Conservation (phyloP, 2,329 filamentous ascomycete genomes). For the Rhynchosporium agropyri region DNA sequence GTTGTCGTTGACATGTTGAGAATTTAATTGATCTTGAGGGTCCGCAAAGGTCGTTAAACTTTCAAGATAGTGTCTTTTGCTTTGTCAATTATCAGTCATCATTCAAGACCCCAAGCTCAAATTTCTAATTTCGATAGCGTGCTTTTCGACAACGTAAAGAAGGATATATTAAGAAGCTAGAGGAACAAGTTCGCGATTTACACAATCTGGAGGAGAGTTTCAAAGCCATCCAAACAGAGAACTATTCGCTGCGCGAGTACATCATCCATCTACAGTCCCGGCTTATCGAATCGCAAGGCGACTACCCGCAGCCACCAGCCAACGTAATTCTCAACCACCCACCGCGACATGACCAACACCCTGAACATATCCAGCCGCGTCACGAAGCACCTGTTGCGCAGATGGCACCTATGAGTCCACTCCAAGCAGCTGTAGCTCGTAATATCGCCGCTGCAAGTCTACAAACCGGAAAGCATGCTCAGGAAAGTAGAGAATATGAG, state of each 20-base stretch:
- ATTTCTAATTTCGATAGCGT: conserved; percentile 60
- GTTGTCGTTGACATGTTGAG: conserved; percentile 39
- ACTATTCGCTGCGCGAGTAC: conserved; percentile 89
- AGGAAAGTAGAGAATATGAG: conserved; percentile 33
- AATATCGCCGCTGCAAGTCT: conserved; percentile 41
- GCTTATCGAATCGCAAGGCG: conserved; percentile 79
- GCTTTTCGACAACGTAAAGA: conserved; percentile 98
- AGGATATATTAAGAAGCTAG: conserved; percentile 95
- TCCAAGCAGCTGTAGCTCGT: conserved; percentile 44
- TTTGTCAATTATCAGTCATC: conserved; percentile 45
- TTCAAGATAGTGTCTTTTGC: conserved; percentile 38
- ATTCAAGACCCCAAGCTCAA: conserved; percentile 37
- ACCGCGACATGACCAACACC: conserved; percentile 38
- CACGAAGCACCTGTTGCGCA: conserved; percentile 38
- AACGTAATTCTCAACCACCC: conserved; percentile 72
- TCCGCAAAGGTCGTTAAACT: conserved; percentile 32
- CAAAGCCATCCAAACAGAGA: conserved; percentile 83
- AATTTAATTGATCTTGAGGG: conserved; percentile 12
- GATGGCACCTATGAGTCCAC: conserved; percentile 43
- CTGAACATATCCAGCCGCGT: conserved; percentile 34
- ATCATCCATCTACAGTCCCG: conserved; percentile 87
- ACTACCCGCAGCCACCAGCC: conserved; percentile 80
- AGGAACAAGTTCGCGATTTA: conserved; percentile 87
- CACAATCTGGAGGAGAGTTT: conserved; percentile 74
- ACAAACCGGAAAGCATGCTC: conserved; percentile 35